A percentile compares a stretch with the other conserved stretches of the same genome.
These are phyloP conservation scores for Polyplosphaeria fusca DNA, from an alignment of 495 filamentous ascomycete genomes.

Conservation along the genomic window DNA sequence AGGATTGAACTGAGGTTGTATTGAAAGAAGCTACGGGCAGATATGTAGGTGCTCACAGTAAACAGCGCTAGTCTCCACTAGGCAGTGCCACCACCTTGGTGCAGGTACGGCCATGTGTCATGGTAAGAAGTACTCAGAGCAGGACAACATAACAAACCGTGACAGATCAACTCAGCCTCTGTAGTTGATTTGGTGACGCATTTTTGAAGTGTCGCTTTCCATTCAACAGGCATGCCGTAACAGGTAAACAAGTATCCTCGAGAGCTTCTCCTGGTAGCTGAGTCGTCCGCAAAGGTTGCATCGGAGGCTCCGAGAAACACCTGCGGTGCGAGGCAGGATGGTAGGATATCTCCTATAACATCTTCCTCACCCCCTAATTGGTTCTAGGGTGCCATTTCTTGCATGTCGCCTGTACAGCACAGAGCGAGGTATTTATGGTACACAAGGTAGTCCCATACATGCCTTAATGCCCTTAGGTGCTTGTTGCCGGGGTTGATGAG, in stretches of 20 bases:
- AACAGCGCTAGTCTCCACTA: too few species aligned
- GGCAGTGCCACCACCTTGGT: too few species aligned
- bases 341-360: neutral
- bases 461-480: neutral
- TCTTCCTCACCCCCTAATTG: too few species aligned
- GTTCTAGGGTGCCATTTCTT: too few species aligned
- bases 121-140: too few species aligned
- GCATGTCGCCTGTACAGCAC: neutral
- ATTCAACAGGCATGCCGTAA: slow-evolving; percentile 32
- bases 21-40: too few species aligned
- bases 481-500: neutral
- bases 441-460: neutral
- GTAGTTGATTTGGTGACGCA: slow-evolving; percentile 37
- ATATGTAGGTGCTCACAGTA: too few species aligned
- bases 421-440: neutral
- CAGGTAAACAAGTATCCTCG: slow-evolving; percentile 33
- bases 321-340: too few species aligned
- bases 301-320: slow-evolving; percentile 19
- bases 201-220: slow-evolving; percentile 33
- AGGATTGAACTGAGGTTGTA: too few species aligned
- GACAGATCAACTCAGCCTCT: slow-evolving; percentile 34
- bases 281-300: slow-evolving; percentile 17
- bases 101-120: too few species aligned
- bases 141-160: too few species aligned
- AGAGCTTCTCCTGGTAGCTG: slow-evolving; percentile 9